Evolutionary conservation across 2,329 filamentous ascomycete species (phyloP).

Genomic region (Tricladium varicosporioides): DNA sequence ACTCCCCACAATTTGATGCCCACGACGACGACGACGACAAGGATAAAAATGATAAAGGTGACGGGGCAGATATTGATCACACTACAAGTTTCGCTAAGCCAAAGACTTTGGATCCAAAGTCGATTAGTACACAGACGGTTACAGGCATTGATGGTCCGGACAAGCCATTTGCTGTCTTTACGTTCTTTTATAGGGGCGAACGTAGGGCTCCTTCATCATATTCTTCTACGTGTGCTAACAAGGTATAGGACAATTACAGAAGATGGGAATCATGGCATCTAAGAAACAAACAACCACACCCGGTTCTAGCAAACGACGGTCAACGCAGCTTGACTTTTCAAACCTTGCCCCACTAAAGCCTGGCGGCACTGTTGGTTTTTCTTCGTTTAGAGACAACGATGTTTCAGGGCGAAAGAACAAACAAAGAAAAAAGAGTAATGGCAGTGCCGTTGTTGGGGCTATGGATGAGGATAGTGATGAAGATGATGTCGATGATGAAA

Average conservation of each 20-base stretch:
- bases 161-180: constrained; percentile 94
- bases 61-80: constrained; percentile 86
- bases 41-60: constrained; percentile 49
- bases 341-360: constrained; percentile 81
- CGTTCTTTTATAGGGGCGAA: constrained; percentile 95
- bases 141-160: constrained; percentile 95
- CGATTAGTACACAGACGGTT: constrained; percentile 98
- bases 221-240: constrained; percentile 16
- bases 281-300: constrained; percentile 64
- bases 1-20: constrained; percentile 95
- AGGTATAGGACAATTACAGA: constrained; percentile 79
- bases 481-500: constrained; percentile 68
- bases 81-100: constrained; percentile 97
- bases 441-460: constrained; percentile 45
- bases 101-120: constrained; percentile 92
- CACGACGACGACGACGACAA: constrained; percentile 82
- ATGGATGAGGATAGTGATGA: constrained; percentile 73
- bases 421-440: constrained; percentile 61
- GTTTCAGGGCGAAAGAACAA: constrained; percentile 57
- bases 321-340: constrained; percentile 80
- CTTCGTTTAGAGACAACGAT: constrained; percentile 76
- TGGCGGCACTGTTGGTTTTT: constrained; percentile 85
- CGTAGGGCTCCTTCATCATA: constrained; percentile 57
- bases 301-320: constrained; percentile 70
- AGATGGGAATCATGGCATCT: constrained; percentile 84